Base-by-base conservation (phyloP, 371 early-diverging fungal species). In the Circinella minor region DNA sequence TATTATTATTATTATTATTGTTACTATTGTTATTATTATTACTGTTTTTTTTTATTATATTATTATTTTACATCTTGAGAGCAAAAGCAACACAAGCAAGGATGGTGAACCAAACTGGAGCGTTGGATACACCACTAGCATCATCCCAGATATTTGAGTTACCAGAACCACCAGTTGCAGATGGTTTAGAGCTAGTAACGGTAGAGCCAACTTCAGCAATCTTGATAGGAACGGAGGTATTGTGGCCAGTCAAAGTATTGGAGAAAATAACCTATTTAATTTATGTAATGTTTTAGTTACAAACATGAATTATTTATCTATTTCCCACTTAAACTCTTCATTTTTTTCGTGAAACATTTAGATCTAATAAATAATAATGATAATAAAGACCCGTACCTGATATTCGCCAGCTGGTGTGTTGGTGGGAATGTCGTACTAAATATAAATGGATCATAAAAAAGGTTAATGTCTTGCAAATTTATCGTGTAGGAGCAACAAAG, bases 381-480 rank as follows among this genome's bases (percentile, higher is more conserved):
- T n/a, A 5, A 27, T 11, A 36, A 10, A 27, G 49, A 55, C 0
- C 65, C 67, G 46, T 63, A 70, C 75, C 38, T 75, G 71, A 62
- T 79, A 79, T 13, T 61, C 43, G 17, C 80, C 80, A 46, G 80
- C 67, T 10, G 70, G 64, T 51, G 74, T 75, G 14, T 65, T 77
- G 43, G 55, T 38, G 18, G 80, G 80, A 60, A 80, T 75, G 39
- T 71, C 63, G 63, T 77, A 80, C 80, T 80, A 70, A 68, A 27
- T 48, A 64, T 65, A 63, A 49, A 37, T 65, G 20, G 39, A 13
- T 59, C 49, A 60, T 34, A 11, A 47, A 15, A 67, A 49, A 17
- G 65, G n/a, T 54, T 47, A 65, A 43, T 27, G 27, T 2, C 27
- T 27, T 2, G 27, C 27, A 18, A 34, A 18, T 39, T 38, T 15